Evolutionary conservation across 1,284 basidiomycete genomes (phyloP).

Genomic region (Trichosporon asahii): DNA sequence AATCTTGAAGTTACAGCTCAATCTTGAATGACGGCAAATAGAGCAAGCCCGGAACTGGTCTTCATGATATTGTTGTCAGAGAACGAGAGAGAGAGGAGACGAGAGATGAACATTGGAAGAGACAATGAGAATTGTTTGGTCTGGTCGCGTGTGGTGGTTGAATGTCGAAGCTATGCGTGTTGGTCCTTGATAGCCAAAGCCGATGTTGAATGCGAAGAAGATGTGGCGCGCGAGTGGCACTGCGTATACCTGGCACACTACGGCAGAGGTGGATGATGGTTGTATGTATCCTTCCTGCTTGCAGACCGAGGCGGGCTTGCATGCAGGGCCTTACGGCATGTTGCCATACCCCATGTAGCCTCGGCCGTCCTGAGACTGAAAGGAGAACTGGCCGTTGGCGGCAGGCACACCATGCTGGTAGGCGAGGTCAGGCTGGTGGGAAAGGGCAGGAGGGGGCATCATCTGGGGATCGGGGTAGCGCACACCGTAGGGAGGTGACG

Average conservation of each 20-base stretch:
- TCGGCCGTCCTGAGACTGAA: background rate
- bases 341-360: background rate
- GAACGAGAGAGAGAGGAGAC: no score
- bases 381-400: background rate
- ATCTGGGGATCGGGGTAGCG: background rate
- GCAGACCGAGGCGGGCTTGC: background rate
- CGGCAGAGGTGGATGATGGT: background rate
- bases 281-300: background rate
- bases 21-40: background rate
- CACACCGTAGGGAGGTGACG: background rate
- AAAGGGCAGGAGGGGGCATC: background rate
- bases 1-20: background rate
- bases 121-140: no score
- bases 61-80: background rate
- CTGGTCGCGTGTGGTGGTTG: background rate
- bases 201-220: background rate
- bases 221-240: background rate
- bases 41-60: background rate
- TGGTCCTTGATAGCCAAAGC: background rate
- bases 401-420: background rate
- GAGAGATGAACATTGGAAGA: no score
- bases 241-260: background rate
- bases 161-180: background rate
- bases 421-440: background rate
- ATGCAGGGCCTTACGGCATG: background rate